These are phyloP conservation scores for Knoxia roxburghii DNA, from an alignment of 257 asterid genomes.

Conservation along the genomic window DNA sequence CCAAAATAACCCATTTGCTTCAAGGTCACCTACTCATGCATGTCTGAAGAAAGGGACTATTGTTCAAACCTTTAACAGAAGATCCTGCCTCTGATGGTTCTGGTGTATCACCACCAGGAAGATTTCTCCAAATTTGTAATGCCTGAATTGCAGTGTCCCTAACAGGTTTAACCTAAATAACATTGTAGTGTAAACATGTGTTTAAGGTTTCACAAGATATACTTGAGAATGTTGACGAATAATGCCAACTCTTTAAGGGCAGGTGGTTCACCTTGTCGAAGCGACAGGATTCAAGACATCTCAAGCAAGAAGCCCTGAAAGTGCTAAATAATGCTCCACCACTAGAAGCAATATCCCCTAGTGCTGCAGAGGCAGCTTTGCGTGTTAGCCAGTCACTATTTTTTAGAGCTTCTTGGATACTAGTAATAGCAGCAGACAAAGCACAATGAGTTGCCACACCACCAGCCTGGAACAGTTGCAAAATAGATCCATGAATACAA, in stretches of 20 bases:
- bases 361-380: constrained; percentile 76
- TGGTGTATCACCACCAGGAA: constrained; percentile 61
- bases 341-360: constrained; percentile 82
- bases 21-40: too few species aligned
- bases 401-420: constrained; percentile 84
- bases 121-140: constrained; percentile 72
- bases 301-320: constrained; percentile 59
- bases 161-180: constrained; percentile 79
- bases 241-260: constrained; percentile 10
- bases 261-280: constrained; percentile 70
- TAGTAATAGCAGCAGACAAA: constrained; percentile 60
- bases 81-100: constrained; percentile 96
- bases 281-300: constrained; percentile 87
- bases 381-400: constrained; percentile 88
- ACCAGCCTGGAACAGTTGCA: constrained; percentile 64
- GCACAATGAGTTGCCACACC: constrained; percentile 62
- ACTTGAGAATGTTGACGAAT: constrained; percentile 12
- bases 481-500: background rate
- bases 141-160: constrained; percentile 90
- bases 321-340: constrained; percentile 62
- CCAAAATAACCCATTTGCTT: background rate
- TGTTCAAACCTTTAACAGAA: constrained; percentile 58
- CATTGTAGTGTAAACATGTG: constrained; percentile 13
- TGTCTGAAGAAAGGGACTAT: background rate
- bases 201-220: constrained; percentile 20